A percentile compares a stretch with the other conserved stretches of the same genome.
These are phyloP conservation scores for Kalanchoe fedtschenkoi DNA, from an alignment of 164 flowering plant species.

Conservation along the genomic window DNA sequence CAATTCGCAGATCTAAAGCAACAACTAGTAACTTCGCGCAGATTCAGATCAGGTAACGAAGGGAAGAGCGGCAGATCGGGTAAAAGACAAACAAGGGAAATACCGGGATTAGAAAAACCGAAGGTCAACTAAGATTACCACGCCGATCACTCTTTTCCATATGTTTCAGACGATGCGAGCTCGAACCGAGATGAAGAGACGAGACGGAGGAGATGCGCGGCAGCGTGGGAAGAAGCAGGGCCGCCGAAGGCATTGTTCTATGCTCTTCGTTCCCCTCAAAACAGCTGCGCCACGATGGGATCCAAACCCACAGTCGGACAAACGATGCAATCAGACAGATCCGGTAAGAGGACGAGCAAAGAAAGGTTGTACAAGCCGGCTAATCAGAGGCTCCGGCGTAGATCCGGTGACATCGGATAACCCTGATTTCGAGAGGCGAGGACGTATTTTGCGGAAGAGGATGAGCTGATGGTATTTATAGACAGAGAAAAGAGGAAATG, in stretches of 20 bases:
- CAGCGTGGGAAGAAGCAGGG: slow-evolving; percentile 15
- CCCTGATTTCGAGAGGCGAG: not conserved
- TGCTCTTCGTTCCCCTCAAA: slow-evolving; percentile 43
- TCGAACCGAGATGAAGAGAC: slow-evolving; percentile 40
- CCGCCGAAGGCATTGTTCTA: slow-evolving; percentile 57
- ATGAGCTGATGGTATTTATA: not conserved
- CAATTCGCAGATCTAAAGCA: not conserved
- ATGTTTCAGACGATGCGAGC: slow-evolving; percentile 70
- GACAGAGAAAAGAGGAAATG: not conserved
- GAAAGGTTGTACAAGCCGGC: too few relatives aligned
- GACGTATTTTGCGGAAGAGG: not conserved
- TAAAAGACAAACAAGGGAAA: not conserved
- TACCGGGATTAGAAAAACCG: slow-evolving; percentile 2
- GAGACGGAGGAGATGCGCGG: slow-evolving; percentile 23
- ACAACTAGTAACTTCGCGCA: not conserved
- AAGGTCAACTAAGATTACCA: slow-evolving; percentile 81
- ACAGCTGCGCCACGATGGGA: not conserved
- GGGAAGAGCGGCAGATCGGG: not conserved
- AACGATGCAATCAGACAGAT: not conserved
- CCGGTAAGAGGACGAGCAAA: not conserved
- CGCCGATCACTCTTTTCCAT: slow-evolving; percentile 80
- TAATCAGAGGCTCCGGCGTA: not conserved
- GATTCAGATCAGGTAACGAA: not conserved
- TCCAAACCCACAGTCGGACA: not conserved
- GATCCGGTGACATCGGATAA: slow-evolving; percentile 1